phyloP scores from a whole-genome alignment of 2,329 filamentous ascomycete genomes.

The Cryphonectria naterciae region DNA sequence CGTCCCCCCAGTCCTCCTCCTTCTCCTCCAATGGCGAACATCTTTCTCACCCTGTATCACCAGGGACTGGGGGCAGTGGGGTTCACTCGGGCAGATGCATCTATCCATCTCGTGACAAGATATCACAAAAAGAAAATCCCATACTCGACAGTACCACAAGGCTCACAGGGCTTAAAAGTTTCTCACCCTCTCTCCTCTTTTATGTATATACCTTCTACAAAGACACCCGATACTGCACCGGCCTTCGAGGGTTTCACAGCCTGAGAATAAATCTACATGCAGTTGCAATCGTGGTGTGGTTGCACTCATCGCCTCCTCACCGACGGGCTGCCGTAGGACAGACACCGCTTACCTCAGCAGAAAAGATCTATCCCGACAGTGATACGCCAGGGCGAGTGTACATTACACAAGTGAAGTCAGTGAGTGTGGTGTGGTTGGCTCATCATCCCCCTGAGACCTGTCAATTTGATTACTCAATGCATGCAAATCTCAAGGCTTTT shows the following conservation, averaged over 20 bases:
- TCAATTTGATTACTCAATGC: not conserved
- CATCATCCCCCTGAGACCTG: not conserved
- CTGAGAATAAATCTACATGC: not conserved
- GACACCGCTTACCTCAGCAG: not conserved
- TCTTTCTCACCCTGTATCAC: conserved; percentile 1
- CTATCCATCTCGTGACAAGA: conserved; percentile 19
- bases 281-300: no score
- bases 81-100: conserved; percentile 15
- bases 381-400: not conserved
- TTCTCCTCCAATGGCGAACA: not conserved
- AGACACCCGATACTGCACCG: not conserved
- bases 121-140: not conserved
- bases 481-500: not conserved
- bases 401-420: not conserved
- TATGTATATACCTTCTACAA: not conserved
- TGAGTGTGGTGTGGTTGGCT: not conserved
- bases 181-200: not conserved
- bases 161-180: not conserved
- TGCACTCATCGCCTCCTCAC: not conserved
- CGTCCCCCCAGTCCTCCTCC: not conserved
- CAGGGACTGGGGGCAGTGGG: not conserved
- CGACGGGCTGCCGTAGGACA: not conserved
- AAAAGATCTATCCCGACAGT: not conserved
- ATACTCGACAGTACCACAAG: not conserved
- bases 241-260: not conserved